A percentile compares a stretch with the other conserved stretches of the same genome.
These are phyloP conservation scores for Xerophyta viscosa DNA, from an alignment of 106 monocot species.

Conservation along the genomic window DNA sequence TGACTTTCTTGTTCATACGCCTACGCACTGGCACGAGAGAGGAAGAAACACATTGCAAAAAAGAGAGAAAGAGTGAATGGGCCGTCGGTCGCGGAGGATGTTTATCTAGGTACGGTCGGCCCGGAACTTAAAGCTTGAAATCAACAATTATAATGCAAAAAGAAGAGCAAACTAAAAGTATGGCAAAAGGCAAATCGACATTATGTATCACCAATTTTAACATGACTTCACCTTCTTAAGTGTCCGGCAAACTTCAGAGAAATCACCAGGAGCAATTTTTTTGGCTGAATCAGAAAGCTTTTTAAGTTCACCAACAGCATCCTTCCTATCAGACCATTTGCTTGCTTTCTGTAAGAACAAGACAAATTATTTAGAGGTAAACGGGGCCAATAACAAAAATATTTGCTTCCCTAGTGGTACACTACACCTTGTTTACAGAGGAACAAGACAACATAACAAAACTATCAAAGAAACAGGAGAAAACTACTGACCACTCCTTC, in stretches of 20 bases:
- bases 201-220: not conserved
- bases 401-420: too few relatives aligned
- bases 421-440: too few relatives aligned
- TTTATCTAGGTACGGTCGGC: too few relatives aligned
- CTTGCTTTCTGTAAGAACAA: constrained; percentile 77
- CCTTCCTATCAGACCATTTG: constrained; percentile 99
- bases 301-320: constrained; percentile 91
- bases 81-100: too few relatives aligned
- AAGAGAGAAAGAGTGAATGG: too few relatives aligned
- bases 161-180: too few relatives aligned
- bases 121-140: too few relatives aligned
- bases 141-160: too few relatives aligned
- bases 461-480: not conserved
- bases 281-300: constrained; percentile 88
- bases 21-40: too few relatives aligned
- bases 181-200: not conserved
- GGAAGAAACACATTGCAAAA: too few relatives aligned
- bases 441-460: not conserved
- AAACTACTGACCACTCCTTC: constrained; percentile 87
- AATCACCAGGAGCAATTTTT: constrained; percentile 95
- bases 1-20: too few relatives aligned
- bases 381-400: too few relatives aligned
- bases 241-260: constrained; percentile 78
- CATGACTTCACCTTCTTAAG: constrained; percentile 76
- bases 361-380: constrained; percentile 1